Evolutionary conservation across 2,329 filamentous ascomycete species (phyloP).

Genomic region (Samsoniella hepiali): DNA sequence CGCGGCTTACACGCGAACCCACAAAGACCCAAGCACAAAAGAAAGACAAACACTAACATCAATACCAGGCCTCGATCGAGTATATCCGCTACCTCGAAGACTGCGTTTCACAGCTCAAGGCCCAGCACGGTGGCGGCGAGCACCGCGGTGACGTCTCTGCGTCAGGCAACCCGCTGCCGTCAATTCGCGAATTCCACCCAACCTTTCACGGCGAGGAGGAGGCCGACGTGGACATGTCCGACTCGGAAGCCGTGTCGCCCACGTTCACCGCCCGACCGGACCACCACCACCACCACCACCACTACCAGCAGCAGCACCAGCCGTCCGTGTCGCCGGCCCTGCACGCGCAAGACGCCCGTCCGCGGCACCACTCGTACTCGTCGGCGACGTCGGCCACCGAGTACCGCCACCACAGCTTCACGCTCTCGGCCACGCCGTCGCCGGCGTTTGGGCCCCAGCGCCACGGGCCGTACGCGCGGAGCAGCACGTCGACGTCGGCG

Average conservation of each 20-base stretch:
- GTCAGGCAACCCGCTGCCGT: slow-evolving; percentile 32
- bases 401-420: slow-evolving; percentile 49
- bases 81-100: slow-evolving; percentile 93
- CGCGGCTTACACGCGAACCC: slow-evolving; percentile 11
- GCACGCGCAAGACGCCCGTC: slow-evolving; percentile 41
- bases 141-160: slow-evolving; percentile 25
- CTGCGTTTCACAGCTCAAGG: slow-evolving; percentile 78
- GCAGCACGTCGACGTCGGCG: slow-evolving; percentile 40
- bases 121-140: slow-evolving; percentile 42
- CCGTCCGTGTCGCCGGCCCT: slow-evolving; percentile 53
- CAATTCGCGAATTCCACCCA: slow-evolving; percentile 39
- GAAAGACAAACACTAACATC: not conserved
- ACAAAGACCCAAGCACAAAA: not conserved
- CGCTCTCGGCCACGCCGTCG: slow-evolving; percentile 48
- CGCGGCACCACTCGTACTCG: slow-evolving; percentile 53
- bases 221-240: slow-evolving; percentile 61
- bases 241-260: slow-evolving; percentile 49
- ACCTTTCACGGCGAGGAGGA: slow-evolving; percentile 39
- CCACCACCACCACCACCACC: slow-evolving; percentile 30
- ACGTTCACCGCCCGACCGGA: slow-evolving; percentile 36
- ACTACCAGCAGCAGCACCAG: slow-evolving; percentile 33
- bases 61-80: slow-evolving; percentile 79
- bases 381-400: slow-evolving; percentile 41
- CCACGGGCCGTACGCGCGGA: slow-evolving; percentile 37
- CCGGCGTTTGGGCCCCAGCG: slow-evolving; percentile 56